A percentile compares a stretch with the other conserved stretches of the same genome.
Conservation (phyloP, 768 basidiomycete species). For the Boletus sp. region DNA sequence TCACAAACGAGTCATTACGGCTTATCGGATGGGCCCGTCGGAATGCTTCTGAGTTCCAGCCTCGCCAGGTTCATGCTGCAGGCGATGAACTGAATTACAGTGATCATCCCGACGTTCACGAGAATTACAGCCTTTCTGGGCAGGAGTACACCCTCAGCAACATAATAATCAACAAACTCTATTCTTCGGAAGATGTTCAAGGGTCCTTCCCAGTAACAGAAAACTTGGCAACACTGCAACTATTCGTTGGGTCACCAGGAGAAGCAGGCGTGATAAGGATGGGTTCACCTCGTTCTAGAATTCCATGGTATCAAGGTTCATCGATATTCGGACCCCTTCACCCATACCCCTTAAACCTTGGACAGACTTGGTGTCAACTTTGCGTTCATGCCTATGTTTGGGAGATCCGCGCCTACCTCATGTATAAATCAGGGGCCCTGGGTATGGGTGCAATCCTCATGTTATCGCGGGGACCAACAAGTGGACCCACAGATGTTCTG, state of each 20-base stretch:
- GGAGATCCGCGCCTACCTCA: conserved; percentile 5
- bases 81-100: neutral
- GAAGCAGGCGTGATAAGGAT: neutral
- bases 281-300: neutral
- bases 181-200: neutral
- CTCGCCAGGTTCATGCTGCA: neutral
- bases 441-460: conserved; percentile 1
- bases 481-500: conserved; percentile 16
- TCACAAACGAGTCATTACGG: neutral
- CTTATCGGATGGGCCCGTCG: neutral
- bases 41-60: neutral
- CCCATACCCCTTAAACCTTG: neutral
- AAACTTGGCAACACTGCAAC: neutral
- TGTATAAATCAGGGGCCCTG: neutral
- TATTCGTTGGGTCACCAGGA: neutral
- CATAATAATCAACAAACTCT: neutral
- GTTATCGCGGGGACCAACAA: neutral
- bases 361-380: conserved; percentile 13
- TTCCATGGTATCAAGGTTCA: conserved; percentile 21
- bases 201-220: neutral
- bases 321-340: neutral
- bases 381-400: conserved; percentile 23
- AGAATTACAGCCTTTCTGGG: neutral
- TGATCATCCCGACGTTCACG: neutral
- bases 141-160: neutral